phyloP scores from a whole-genome alignment of 2,329 filamentous ascomycete species.

The Aspergillus tanneri region DNA sequence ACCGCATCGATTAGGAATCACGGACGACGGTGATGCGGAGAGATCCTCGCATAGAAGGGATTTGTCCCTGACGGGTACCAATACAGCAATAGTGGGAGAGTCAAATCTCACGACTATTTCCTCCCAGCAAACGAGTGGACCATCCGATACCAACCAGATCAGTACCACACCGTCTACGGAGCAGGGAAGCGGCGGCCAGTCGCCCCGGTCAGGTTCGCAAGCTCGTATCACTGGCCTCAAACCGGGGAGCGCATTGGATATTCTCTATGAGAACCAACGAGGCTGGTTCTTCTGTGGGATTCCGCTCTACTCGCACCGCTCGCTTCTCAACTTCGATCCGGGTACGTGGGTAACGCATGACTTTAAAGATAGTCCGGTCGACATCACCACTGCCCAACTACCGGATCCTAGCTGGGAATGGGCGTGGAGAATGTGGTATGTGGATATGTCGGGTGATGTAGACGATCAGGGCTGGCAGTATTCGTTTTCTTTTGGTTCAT shows the following conservation, averaged over 20 bases:
- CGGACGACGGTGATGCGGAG: conserved; percentile 19
- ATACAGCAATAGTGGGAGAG: conserved; percentile 7
- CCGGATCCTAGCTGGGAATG: conserved; percentile 96
- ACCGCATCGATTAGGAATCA: conserved; percentile 56
- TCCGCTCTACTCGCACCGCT: conserved; percentile 82
- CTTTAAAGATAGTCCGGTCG: conserved; percentile 59
- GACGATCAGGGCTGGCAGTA: conserved; percentile 97
- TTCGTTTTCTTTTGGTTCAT: conserved; percentile 78
- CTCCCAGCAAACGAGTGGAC: conserved; percentile 1
- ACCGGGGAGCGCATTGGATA: conserved; percentile 63
- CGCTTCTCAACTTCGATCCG: conserved; percentile 82
- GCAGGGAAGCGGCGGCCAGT: not conserved
- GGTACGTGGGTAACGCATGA: conserved; percentile 76
- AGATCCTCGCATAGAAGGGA: conserved; percentile 10
- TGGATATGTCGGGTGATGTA: conserved; percentile 74
- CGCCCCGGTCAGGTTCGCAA: not conserved
- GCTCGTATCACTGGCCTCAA: conserved; percentile 19
- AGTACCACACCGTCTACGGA: conserved; percentile 12
- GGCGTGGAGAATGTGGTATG: conserved; percentile 71
- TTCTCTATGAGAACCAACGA: conserved; percentile 93
- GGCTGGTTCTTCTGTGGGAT: conserved; percentile 87
- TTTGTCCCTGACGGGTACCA: conserved; percentile 12
- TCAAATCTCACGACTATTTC: conserved; percentile 5
- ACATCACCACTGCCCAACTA: conserved; percentile 83
- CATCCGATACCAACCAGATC: conserved; percentile 14